Percentiles rank a stretch among this genome's conserved stretches.
These are phyloP conservation scores for Candida anutae DNA, from an alignment of 1,139 yeast genomes.

Conservation along the genomic window DNA sequence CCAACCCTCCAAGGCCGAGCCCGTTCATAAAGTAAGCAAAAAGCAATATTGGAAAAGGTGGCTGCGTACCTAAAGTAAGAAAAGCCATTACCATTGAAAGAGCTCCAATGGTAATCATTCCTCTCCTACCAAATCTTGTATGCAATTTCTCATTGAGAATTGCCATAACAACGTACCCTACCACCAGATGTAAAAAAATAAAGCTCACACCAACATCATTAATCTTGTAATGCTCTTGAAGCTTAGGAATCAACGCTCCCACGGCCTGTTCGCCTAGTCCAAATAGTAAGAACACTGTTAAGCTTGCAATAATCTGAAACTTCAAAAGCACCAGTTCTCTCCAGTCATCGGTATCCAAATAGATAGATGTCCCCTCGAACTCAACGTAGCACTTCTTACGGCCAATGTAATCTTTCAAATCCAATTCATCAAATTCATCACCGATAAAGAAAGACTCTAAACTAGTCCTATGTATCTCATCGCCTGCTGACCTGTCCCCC, in stretches of 20 bases:
- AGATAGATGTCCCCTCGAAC: constrained; percentile 20
- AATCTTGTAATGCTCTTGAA: constrained; percentile 37
- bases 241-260: constrained; percentile 47
- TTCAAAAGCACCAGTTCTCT: constrained; percentile 25
- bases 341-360: constrained; percentile 35
- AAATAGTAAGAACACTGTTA: constrained; percentile 31
- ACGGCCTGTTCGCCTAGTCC: constrained; percentile 55
- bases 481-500: no score
- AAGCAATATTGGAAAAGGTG: constrained; percentile 31
- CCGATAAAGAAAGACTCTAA: no score
- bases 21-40: constrained; percentile 41
- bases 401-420: no score
- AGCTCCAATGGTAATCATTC: constrained; percentile 29
- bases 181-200: constrained; percentile 26
- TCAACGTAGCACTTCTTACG: constrained; percentile 7
- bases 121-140: constrained; percentile 26
- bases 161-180: constrained; percentile 37
- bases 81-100: constrained; percentile 24
- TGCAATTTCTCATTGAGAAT: constrained; percentile 25
- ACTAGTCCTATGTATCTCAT: no score
- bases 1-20: constrained; percentile 52
- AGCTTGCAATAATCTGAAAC: constrained; percentile 34
- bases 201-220: constrained; percentile 32
- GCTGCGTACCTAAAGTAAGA: constrained; percentile 19
- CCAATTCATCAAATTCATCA: no score